A percentile compares a stretch with the other conserved stretches of the same genome.
Conservation (phyloP, 2,329 filamentous ascomycete species). For the Penicillium sp. region DNA sequence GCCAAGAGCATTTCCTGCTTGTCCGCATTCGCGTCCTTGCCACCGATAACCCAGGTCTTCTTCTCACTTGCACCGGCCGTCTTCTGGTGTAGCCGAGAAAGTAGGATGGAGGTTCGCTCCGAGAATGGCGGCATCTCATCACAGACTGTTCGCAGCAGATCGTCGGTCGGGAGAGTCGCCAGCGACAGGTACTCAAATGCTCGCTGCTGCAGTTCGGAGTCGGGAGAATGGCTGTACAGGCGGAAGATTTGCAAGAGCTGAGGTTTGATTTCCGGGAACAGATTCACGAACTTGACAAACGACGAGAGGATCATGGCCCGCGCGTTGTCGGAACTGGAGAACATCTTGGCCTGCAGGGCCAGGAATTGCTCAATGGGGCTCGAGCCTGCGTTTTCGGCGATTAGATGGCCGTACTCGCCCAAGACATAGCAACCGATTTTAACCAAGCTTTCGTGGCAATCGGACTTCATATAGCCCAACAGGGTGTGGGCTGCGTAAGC, state of each 20-base stretch:
- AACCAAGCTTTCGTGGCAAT: conserved; percentile 94
- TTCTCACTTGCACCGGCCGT: conserved; percentile 91
- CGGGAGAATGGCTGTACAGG: conserved; percentile 88
- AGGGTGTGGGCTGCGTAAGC: conserved; percentile 94
- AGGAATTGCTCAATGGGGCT: conserved; percentile 97
- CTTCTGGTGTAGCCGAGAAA: conserved; percentile 92
- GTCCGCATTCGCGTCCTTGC: conserved; percentile 88
- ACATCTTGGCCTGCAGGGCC: conserved; percentile 85
- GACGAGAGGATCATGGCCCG: conserved; percentile 91
- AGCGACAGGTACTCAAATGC: conserved; percentile 92
- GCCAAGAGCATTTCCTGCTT: conserved; percentile 75
- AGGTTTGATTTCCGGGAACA: conserved; percentile 97
- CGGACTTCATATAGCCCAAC: conserved; percentile 84
- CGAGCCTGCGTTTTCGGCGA: conserved; percentile 87
- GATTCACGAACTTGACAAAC: conserved; percentile 96
- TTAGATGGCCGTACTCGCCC: conserved; percentile 94
- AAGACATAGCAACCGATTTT: conserved; percentile 97
- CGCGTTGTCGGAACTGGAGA: conserved; percentile 82
- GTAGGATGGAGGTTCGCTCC: conserved; percentile 83
- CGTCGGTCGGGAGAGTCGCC: conserved; percentile 81
- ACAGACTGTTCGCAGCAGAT: conserved; percentile 87
- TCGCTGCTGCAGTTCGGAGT: conserved; percentile 92
- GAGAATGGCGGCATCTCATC: conserved; percentile 99
- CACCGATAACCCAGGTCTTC: conserved; percentile 95
- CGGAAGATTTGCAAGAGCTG: conserved; percentile 89